Evolutionary conservation across 805 yeast species (phyloP), one percentile per base, ranked within the genome.

Genomic region (Candida piceae): DNA sequence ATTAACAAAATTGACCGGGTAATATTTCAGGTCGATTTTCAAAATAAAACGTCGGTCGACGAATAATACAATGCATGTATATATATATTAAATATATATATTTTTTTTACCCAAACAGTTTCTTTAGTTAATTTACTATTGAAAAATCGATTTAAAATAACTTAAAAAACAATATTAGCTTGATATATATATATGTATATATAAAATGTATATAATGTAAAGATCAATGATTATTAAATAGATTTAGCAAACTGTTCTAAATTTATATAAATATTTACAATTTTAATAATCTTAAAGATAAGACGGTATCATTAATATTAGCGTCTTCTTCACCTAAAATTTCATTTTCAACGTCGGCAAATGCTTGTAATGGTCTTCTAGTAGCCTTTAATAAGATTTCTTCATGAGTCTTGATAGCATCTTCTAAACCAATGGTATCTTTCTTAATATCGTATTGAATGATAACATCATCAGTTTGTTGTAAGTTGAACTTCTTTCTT

Each of bases 401-500:
- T 32, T 67, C 64, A 63, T 93, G 89, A 34, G 68, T 68, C 36
- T 67, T 58, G 44, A 93, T 70, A 41, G 87, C 78, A 13, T 64
- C 62, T 31, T 70, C 78, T 38, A 89, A 68, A 19, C 72, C 76
- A 51, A 84, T 73, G 42, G 85, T 78, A 53, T 81, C 88, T 47
- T 75, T 78, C 47, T 78, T 74, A 42, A 88, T 59, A 46, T 76
- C 67, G 64, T 85, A 85, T 64, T 90, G 88, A 42, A 93, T 96
- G 46, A 76, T 63, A 35, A 93, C 94, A 51, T 93, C 98, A 60
- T 93, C 98, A 31, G 97, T 90, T 44, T 95, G 89, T 58, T 84
- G 84, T 57, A 93, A 73, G 23, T 96, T 95, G 46, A 85, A 88
- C 75, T 89, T 88, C 82, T 93, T 93, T 68, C 99, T 84, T 59